Evolutionary conservation across 2,329 filamentous ascomycete genomes (phyloP).

Genomic region (Fusarium sp.): DNA sequence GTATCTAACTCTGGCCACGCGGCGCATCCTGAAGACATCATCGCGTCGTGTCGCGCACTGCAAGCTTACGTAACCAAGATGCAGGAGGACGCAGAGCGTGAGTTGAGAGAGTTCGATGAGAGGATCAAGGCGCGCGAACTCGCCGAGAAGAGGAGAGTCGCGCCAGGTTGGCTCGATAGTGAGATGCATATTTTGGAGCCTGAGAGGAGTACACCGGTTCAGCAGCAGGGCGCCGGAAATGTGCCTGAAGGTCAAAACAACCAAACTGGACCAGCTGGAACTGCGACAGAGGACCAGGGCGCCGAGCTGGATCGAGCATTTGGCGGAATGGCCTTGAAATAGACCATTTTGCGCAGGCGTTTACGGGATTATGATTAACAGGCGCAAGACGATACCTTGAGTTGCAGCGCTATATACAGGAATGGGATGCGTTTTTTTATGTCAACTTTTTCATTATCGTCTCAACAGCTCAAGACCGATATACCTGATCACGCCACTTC

Average conservation of each 20-base stretch:
- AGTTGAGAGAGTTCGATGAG: conserved; percentile 80
- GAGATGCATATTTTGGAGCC: conserved; percentile 79
- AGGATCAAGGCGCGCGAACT: conserved; percentile 76
- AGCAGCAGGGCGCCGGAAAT: conserved; percentile 49
- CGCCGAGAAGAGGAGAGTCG: conserved; percentile 84
- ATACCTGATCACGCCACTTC: neutral
- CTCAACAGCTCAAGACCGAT: neutral
- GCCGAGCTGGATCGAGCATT: conserved; percentile 73
- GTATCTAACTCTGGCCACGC: conserved; percentile 83
- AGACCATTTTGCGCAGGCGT: conserved; percentile 9
- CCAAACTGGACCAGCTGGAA: conserved; percentile 37
- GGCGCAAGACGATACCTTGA: conserved; percentile 13
- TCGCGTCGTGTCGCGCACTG: conserved; percentile 84
- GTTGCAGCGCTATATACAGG: neutral
- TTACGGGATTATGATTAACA: conserved; percentile 33
- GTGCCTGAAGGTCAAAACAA: conserved; percentile 26
- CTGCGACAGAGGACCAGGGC: conserved; percentile 64
- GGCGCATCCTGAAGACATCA: conserved; percentile 89
- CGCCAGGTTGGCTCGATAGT: conserved; percentile 86
- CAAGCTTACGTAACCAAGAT: conserved; percentile 81
- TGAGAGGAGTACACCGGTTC: conserved; percentile 62
- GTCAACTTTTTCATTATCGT: neutral
- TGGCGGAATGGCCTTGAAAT: conserved; percentile 62
- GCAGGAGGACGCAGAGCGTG: conserved; percentile 76
- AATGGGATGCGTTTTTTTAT: neutral